phyloP scores from a whole-genome alignment of 371 early-diverging fungal genomes.

The Mortierella sp. region DNA sequence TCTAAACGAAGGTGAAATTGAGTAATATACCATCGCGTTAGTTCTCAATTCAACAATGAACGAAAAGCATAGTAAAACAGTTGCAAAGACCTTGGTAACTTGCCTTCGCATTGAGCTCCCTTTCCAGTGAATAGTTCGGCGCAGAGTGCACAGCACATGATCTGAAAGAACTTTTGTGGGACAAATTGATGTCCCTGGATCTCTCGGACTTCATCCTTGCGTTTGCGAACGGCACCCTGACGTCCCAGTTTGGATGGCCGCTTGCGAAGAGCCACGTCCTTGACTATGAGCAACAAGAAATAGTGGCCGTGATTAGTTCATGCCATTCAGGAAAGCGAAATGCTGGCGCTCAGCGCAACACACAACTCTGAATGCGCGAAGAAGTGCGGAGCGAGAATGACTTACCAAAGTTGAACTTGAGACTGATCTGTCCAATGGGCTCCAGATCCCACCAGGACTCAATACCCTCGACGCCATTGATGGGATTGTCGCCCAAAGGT shows the following conservation, averaged over 20 bases:
- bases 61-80: not conserved
- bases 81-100: not conserved
- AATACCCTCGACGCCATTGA: constrained; percentile 64
- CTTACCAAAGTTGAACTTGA: constrained; percentile 79
- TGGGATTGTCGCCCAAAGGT: constrained; percentile 44
- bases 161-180: constrained; percentile 83
- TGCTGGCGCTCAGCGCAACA: constrained; percentile 76
- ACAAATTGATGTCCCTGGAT: constrained; percentile 91
- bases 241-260: constrained; percentile 80
- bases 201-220: constrained; percentile 74
- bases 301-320: constrained; percentile 59
- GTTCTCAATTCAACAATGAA: not conserved
- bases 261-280: constrained; percentile 58
- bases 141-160: constrained; percentile 94
- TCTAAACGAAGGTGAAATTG: constrained; percentile 52
- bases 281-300: constrained; percentile 24
- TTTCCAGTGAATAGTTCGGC: constrained; percentile 86
- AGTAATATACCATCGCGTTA: constrained; percentile 73
- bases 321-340: constrained; percentile 64
- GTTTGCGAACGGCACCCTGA: constrained; percentile 89
- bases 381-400: constrained; percentile 79
- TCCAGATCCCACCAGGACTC: constrained; percentile 90
- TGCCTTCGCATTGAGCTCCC: constrained; percentile 86
- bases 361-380: constrained; percentile 80
- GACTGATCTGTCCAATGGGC: constrained; percentile 86